Evolutionary conservation across 345 rosid species (phyloP), one percentile per base, ranked within the genome.

Genomic region (Camelina sativa): DNA sequence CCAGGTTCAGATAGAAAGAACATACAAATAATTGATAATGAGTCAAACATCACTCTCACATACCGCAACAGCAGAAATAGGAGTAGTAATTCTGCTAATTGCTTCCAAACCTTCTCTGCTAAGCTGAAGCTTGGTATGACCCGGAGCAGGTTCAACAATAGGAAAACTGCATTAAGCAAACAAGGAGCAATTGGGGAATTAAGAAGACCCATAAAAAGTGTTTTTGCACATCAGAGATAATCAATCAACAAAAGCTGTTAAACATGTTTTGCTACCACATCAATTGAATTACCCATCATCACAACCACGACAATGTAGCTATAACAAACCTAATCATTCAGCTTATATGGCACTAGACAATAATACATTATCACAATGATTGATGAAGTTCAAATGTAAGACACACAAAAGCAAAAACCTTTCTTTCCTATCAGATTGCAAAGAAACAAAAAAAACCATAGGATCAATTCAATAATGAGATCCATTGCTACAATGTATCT

Each of bases 121-220:
- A 81, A 96, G 98, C 43, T 88, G 97, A 69, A 96, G 98, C 84
- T 96, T 96, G 34, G 98, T 96, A 75, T 92, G 99, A 71, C 91
- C 89, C 34, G 93, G 96, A 87, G 89, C 97, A 83, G 99, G 99
- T 70, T 92, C 99, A 23, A 92, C 82, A 37, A 96, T 90, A 16
- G 97, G 97, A 83, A 92, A 92, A 67, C 99, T 96, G 83, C 46
- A 78, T 52, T 28, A 63, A 11, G 46, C 41, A 80, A 61, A 28
- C 73, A 65, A 77, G 23, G 3, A 51, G 1, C 50, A 72, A 9
- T 20, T 41, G 3, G 34, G 3, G 34, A 15, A 11, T 25, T 34
- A 32, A 11, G 12, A 51, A 16, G 25, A 59, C n/a, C n/a, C n/a
- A n/a, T n/a, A n/a, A n/a, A n/a, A n/a, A n/a, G n/a, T n/a, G n/a